These are phyloP conservation scores for Penicillium argentinense DNA, from an alignment of 495 filamentous ascomycete species.

Conservation along the genomic window DNA sequence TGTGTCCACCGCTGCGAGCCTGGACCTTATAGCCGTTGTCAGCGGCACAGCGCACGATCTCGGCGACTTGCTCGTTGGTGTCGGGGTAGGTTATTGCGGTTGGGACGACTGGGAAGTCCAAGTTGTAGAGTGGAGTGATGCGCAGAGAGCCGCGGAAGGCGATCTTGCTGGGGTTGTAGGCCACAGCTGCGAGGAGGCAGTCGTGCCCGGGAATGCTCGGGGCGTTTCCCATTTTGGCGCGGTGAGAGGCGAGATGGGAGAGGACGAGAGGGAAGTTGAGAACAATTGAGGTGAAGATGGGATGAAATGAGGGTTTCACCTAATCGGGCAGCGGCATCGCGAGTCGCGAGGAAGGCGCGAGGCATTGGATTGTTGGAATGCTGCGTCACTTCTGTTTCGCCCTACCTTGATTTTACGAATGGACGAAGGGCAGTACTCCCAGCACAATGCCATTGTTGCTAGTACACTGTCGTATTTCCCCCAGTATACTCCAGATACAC, in stretches of 20 bases:
- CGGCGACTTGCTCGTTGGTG: slow-evolving; percentile 55
- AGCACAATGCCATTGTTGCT: no score
- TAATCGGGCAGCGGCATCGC: no score
- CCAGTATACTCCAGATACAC: no score
- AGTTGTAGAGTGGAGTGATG: slow-evolving; percentile 52
- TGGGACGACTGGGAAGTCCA: slow-evolving; percentile 59
- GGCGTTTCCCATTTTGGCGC: neutral
- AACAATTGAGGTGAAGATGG: neutral
- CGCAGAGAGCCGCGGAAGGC: slow-evolving; percentile 22
- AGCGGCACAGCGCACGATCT: slow-evolving; percentile 58
- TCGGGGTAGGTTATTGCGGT: slow-evolving; percentile 61
- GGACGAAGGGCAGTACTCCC: no score
- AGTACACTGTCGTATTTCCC: no score
- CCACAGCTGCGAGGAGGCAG: slow-evolving; percentile 15
- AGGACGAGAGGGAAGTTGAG: neutral
- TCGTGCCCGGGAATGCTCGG: slow-evolving; percentile 1
- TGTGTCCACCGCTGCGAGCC: slow-evolving; percentile 70
- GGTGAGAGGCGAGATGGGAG: neutral
- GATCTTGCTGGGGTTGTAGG: slow-evolving; percentile 15
- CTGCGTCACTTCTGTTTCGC: no score
- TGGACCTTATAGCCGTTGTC: slow-evolving; percentile 59
- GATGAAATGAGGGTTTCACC: neutral
- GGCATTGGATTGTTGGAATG: no score
- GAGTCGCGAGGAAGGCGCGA: no score
- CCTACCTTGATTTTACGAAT: no score